These are phyloP conservation scores for Rubroboletus pulcherrimus DNA, from an alignment of 768 basidiomycete species.

Conservation along the genomic window DNA sequence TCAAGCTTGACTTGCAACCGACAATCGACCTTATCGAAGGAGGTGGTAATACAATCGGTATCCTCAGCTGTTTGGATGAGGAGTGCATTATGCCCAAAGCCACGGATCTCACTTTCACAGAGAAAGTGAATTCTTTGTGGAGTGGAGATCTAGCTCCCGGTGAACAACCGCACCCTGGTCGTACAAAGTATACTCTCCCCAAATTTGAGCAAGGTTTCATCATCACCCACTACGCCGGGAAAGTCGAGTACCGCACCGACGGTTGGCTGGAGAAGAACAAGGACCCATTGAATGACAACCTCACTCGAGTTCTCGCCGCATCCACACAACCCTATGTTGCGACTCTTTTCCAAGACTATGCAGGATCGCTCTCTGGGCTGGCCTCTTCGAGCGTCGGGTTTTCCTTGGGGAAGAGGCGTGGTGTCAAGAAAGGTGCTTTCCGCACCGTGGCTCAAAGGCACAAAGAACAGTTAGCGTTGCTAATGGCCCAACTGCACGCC, in stretches of 20 bases:
- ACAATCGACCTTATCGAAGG: constrained; percentile 98
- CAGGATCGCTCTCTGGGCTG: constrained; percentile 39
- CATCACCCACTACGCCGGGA: constrained; percentile 93
- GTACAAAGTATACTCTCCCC: constrained; percentile 78
- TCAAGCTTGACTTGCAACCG: constrained; percentile 94
- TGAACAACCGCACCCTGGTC: constrained; percentile 64
- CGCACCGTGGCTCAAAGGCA: constrained; percentile 93
- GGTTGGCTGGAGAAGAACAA: constrained; percentile 99
- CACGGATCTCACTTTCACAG: constrained; percentile 89
- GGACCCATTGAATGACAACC: constrained; percentile 95
- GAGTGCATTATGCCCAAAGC: constrained; percentile 99
- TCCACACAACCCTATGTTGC: constrained; percentile 83
- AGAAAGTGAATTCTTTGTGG: constrained; percentile 87
- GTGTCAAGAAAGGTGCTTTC: constrained; percentile 93
- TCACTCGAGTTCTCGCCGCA: constrained; percentile 80
- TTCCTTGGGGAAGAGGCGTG: constrained; percentile 59
- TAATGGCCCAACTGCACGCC: constrained; percentile 87
- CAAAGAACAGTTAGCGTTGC: constrained; percentile 87
- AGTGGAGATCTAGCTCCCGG: constrained; percentile 35
- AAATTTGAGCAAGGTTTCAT: constrained; percentile 94
- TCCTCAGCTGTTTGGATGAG: constrained; percentile 91
- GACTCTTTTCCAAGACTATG: constrained; percentile 78
- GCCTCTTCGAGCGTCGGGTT: constrained; percentile 34
- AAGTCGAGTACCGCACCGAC: constrained; percentile 92
- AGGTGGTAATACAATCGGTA: constrained; percentile 66